phyloP scores from a whole-genome alignment of 257 asterid genomes.

The Solanum chilense region DNA sequence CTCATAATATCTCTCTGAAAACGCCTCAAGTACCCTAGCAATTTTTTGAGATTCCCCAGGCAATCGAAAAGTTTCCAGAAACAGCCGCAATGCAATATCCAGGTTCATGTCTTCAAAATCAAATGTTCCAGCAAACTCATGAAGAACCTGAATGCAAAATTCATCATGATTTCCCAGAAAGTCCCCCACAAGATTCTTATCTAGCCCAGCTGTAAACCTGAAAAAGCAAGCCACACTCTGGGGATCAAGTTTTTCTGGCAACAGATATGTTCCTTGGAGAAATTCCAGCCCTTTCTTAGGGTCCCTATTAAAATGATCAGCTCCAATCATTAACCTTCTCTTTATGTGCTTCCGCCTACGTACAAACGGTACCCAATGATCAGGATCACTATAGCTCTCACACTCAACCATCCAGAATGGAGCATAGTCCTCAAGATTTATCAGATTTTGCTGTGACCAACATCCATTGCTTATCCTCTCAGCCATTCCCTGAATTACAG shows the following conservation, averaged over 20 bases:
- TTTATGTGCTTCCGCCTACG: slow-evolving; percentile 73
- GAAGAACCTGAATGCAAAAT: slow-evolving; percentile 91
- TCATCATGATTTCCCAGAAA: slow-evolving; percentile 97
- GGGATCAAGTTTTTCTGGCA: slow-evolving; percentile 96
- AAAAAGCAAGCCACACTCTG: slow-evolving; percentile 97
- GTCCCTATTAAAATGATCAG: slow-evolving; percentile 92
- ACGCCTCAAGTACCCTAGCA: slow-evolving; percentile 93
- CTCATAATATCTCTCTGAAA: slow-evolving; percentile 91
- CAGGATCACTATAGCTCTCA: slow-evolving; percentile 68
- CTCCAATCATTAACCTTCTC: slow-evolving; percentile 92
- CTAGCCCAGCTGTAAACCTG: slow-evolving; percentile 87
- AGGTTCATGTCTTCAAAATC: slow-evolving; percentile 92
- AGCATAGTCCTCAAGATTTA: slow-evolving; percentile 61
- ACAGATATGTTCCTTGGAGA: slow-evolving; percentile 84
- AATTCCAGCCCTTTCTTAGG: slow-evolving; percentile 97
- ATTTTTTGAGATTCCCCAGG: slow-evolving; percentile 99
- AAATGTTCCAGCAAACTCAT: slow-evolving; percentile 85
- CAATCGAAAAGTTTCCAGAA: slow-evolving; percentile 82
- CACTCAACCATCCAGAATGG: slow-evolving; percentile 98
- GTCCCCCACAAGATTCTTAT: slow-evolving; percentile 93
- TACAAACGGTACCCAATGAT: slow-evolving; percentile 87
- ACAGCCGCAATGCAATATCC: slow-evolving; percentile 78
- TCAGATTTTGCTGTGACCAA: slow-evolving; percentile 45
- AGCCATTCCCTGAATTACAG: slow-evolving; percentile 98
- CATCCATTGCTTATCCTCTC: slow-evolving; percentile 87